Evolutionary conservation across 2,329 filamentous ascomycete species (phyloP), one percentile per base, ranked within the genome.

Genomic region (Aspergillus ochraceoroseus): DNA sequence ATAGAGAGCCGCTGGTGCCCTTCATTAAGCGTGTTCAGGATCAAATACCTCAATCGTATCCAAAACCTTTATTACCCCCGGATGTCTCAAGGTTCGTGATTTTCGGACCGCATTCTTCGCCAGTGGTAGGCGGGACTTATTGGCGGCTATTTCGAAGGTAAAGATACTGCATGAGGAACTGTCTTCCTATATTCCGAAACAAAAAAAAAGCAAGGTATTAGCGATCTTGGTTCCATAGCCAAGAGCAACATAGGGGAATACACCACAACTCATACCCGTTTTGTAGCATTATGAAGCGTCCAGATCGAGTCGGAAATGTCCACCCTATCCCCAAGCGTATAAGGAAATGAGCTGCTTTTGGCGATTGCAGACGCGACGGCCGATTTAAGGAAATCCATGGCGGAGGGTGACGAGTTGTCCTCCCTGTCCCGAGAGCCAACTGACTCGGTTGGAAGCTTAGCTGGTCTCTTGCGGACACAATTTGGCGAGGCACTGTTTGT

Each of bases 301-400:
- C 92, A 98, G 57, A 96, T 89, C 17, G 90, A 95, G 59, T 92
- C 82, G 63, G 94, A 87, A 38, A 92, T 75, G 62, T 96, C 90
- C 44, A 96, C 85, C 63, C 84, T 80, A 66, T 98, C 92, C 56
- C 89, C 90, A 61, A 96, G 92, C 32, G 78, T 83, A 63, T 95
- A 96, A 3, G 88, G 88, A 61, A 95, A 94, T 4, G 89, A 83
- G 38, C 89, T 88, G 2, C 90, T 89, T 65, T 95, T 92, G 31
- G 92, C 87, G 58, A 98, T 96, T 54, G 89, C 90, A 47, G 92
- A 96, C 31, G 89, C 90, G 62, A 96, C 88, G 37, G 92, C 92
- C 47, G 89, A 96, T 70, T 96, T 96, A 61, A 98, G 78, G 61
- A 96, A 96, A 65, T 98, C 89, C 92, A 98, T 98, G 53, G 53